Conservation (phyloP, 305 asterid species). For the Petunia hybrid region DNA sequence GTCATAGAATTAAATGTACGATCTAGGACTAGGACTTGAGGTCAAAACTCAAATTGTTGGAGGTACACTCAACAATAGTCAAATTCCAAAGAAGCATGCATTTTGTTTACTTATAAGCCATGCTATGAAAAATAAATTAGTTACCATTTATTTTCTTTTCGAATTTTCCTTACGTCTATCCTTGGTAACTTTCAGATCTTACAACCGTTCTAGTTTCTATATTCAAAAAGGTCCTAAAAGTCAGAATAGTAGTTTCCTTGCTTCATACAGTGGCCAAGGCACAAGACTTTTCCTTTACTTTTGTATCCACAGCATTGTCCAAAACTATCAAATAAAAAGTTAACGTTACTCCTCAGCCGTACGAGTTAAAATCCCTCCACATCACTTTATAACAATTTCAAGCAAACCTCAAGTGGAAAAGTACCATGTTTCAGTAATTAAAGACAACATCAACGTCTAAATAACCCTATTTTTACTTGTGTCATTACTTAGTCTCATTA, state of each 20-base stretch:
- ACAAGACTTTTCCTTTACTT: constrained; percentile 18
- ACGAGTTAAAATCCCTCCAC: background rate
- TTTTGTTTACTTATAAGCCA: background rate
- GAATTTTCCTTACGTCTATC: background rate
- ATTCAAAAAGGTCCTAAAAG: background rate
- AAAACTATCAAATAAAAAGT: background rate
- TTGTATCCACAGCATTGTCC: background rate
- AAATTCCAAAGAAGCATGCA: background rate
- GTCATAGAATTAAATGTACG: too few relatives aligned
- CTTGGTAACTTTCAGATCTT: background rate
- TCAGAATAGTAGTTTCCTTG: background rate
- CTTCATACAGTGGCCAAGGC: constrained; percentile 13
- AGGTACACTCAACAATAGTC: background rate
- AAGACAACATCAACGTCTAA: background rate
- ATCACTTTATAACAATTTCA: constrained; percentile 29
- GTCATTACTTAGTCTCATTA: background rate
- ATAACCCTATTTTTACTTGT: background rate
- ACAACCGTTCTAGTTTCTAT: background rate
- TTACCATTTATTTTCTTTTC: background rate
- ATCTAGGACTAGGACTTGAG: background rate
- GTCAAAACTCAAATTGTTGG: background rate
- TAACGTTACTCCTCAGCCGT: background rate
- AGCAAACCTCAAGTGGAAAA: background rate
- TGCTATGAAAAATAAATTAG: background rate
- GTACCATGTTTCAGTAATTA: background rate